Base-by-base conservation (phyloP, 2,329 filamentous ascomycete genomes). In the Verticillium longisporum region DNA sequence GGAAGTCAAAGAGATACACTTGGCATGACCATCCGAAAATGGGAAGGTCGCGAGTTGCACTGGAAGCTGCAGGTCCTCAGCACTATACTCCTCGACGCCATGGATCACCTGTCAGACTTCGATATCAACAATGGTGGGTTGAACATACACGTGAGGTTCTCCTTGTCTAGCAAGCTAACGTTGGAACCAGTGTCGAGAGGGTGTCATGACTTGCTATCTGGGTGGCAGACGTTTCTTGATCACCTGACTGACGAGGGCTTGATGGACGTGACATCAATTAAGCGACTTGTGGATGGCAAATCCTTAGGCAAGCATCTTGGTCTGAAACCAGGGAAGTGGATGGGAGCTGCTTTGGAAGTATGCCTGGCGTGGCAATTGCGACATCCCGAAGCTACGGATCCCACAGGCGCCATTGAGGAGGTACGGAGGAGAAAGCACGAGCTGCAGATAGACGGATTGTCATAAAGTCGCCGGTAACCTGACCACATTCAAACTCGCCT, bases 281-380 rank as follows among this genome's bases (percentile, higher is more conserved):
- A 84, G 67, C 81, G 83, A 5, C 76, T 91, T 31, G 78, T 96
- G 37, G 90, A 96, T 69, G 94, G 95, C 15, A 89, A 84, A 45
- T 79, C 88, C 59, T 82, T 98, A 21, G 84, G 86, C 18, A 82
- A 86, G 64, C 85, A 84, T 4, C 79, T 98, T 3, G 85, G 82
- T 0, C 76, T 83, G n/a, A 87, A 86, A 64, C 88, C 90, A 0
- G 92, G 91, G 1, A 87, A 80, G n/a, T 98, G 94, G 94, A 89
- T 96, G 82, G 86, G 86, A 60, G 81, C 82, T 55, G 92, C 92
- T 3, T 77, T 97, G 56, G 89, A 96, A 36, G 79, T 92, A 4
- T 90, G 91, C 63, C 84, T 96, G 74, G 87, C 87, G 63, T 98
- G 93, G 92, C 95, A 98, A 74, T 82, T 98, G 59, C 83, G 91